These are phyloP conservation scores for Boletus rufocinnamomeus DNA, from an alignment of 768 basidiomycete species.

Conservation along the genomic window DNA sequence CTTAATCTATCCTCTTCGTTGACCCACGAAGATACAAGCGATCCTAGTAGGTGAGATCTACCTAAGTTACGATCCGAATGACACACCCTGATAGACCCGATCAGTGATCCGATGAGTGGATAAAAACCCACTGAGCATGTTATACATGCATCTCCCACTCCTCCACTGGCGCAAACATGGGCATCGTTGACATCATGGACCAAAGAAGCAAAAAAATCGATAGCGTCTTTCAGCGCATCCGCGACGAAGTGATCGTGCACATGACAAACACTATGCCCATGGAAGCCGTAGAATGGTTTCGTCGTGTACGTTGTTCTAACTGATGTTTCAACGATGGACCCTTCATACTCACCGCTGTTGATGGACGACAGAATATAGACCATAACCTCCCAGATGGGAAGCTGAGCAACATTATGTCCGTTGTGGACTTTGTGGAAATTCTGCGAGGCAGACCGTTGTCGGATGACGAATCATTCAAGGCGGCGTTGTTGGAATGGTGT, in stretches of 20 bases:
- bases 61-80: neutral
- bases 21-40: neutral
- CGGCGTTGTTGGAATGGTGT: neutral
- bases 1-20: neutral
- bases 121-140: neutral
- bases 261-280: neutral
- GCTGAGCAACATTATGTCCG: neutral
- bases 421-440: neutral
- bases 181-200: neutral
- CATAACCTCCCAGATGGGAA: neutral
- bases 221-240: neutral
- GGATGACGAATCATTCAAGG: slow-evolving; percentile 1
- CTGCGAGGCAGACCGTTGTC: neutral
- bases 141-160: no score
- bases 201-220: neutral
- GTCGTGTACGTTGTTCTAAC: neutral
- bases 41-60: neutral
- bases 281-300: neutral
- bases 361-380: neutral
- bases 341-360: neutral
- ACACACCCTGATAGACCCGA: neutral
- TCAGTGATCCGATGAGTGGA: neutral
- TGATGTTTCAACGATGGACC: no score
- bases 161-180: neutral
- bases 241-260: neutral